Evolutionary conservation across 106 monocot species (phyloP), one percentile per base, ranked within the genome.

Genomic region (Dendrobium officinale): DNA sequence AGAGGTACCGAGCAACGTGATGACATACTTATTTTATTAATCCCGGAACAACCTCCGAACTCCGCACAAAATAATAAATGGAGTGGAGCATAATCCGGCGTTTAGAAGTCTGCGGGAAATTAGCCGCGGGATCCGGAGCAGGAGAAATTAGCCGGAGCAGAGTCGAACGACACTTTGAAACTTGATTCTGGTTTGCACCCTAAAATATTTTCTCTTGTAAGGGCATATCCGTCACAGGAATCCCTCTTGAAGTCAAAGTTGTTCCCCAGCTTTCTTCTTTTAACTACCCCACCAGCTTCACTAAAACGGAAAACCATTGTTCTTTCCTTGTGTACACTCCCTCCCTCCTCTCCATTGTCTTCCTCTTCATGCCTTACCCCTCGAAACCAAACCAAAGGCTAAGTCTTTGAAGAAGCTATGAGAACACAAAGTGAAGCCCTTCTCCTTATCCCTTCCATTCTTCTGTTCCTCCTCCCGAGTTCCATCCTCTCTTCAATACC

Each of bases 401-500:
- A 19, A 19, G 61, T 37, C 15, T 70, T 31, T 26, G 13, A 70
- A 9, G 11, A 70, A 37, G 13, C 70, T 9, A 87, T 86, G 86
- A 61, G 67, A 64, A 8, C 51, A 42, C 42, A 40, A 8, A 82
- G 61, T 78, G 44, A 79, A 22, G 42, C 49, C 68, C 45, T 47
- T 44, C 45, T 24, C 29, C 48, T 80, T 16, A 9, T 83, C 72
- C 43, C 42, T 49, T 58, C 61, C 83, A 33, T 55, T 22, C 22
- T 55, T 4, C 77, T 78, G 4, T 77, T 80, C 4, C 18, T 72
- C 19, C 73, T 49, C 17, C 26, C 78, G 5, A 29, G 77, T 29
- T 18, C 67, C 17, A 18, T 72, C 26, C 64, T 61, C 55, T 43
- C 49, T 4, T 16, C 61, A 1, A 31, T 43, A 41, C 91, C 91